A percentile compares a stretch with the other conserved stretches of the same genome.
Conservation (phyloP, 129 eudicot species). For the Ambrosia artemisiifolia region DNA sequence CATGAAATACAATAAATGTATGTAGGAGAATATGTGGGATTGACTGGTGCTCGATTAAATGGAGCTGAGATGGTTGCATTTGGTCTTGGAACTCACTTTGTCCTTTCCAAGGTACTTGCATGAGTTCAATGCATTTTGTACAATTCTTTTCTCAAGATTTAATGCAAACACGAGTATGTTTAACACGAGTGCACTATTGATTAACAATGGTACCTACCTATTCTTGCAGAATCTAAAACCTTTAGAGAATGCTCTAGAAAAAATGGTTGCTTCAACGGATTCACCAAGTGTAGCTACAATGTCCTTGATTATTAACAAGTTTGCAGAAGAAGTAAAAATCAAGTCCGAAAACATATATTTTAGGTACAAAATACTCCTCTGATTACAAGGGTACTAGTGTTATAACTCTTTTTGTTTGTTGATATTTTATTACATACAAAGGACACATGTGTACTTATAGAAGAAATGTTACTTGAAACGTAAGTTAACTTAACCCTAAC, state of each 20-base stretch:
- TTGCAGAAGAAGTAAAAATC: conserved; percentile 14
- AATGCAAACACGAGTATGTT: neutral
- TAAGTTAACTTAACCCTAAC: too few relatives aligned
- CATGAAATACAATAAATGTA: neutral
- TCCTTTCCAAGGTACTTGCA: conserved; percentile 37
- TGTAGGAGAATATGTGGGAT: conserved; percentile 33
- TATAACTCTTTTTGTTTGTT: too few relatives aligned
- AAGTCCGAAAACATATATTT: neutral
- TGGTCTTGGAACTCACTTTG: conserved; percentile 53
- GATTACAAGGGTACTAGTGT: neutral
- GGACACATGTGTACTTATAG: too few relatives aligned
- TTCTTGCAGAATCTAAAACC: conserved; percentile 16
- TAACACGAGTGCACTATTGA: neutral
- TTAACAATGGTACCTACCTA: neutral
- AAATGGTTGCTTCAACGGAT: conserved; percentile 14
- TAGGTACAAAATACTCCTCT: conserved; percentile 11
- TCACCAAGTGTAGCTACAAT: conserved; percentile 12
- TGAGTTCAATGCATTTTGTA: neutral
- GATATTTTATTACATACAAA: too few relatives aligned
- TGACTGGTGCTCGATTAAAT: conserved; percentile 35
- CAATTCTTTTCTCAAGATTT: neutral
- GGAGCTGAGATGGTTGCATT: conserved; percentile 42
- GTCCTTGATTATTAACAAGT: conserved; percentile 22
- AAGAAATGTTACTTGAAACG: too few relatives aligned
- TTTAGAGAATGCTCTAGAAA: conserved; percentile 28